Evolutionary conservation across 2,329 filamentous ascomycete species (phyloP).

Genomic region (Didymella pinodella): DNA sequence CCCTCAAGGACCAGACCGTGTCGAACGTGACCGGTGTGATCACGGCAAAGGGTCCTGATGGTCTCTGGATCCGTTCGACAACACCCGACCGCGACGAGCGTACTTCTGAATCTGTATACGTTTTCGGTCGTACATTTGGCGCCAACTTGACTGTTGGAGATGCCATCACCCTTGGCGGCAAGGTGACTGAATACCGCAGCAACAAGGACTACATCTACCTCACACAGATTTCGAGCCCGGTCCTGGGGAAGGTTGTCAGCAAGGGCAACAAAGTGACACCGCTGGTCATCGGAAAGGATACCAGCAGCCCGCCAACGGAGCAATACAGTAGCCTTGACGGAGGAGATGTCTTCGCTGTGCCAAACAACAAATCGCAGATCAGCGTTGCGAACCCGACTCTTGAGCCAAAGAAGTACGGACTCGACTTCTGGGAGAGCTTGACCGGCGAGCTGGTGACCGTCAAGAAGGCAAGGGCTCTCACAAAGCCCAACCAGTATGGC

Average conservation of each 20-base stretch:
- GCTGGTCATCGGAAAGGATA: slow-evolving; percentile 67
- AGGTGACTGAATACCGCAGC: slow-evolving; percentile 67
- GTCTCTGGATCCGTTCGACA: slow-evolving; percentile 71
- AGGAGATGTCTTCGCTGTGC: slow-evolving; percentile 70
- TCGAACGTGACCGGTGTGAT: slow-evolving; percentile 69
- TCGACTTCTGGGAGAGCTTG: slow-evolving; percentile 78
- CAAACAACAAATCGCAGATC: slow-evolving; percentile 67
- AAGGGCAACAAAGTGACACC: slow-evolving; percentile 64
- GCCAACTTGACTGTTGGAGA: slow-evolving; percentile 68
- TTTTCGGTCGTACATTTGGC: slow-evolving; percentile 64
- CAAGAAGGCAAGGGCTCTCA: slow-evolving; percentile 63
- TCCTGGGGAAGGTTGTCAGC: slow-evolving; percentile 62
- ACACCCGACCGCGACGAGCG: slow-evolving; percentile 62
- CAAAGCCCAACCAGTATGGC: slow-evolving; percentile 69
- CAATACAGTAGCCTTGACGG: slow-evolving; percentile 69
- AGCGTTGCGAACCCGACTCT: slow-evolving; percentile 68
- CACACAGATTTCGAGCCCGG: slow-evolving; percentile 68
- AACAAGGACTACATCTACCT: slow-evolving; percentile 66
- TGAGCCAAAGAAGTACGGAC: slow-evolving; percentile 67
- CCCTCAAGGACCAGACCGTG: slow-evolving; percentile 64
- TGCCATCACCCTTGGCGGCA: slow-evolving; percentile 66
- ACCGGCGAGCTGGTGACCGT: slow-evolving; percentile 73
- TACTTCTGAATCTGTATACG: slow-evolving; percentile 72
- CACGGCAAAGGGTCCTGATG: slow-evolving; percentile 67
- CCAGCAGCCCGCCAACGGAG: slow-evolving; percentile 65